Percentiles rank a stretch among this genome's conserved stretches.
Evolutionary conservation across 31 red algal species (phyloP).

Genomic region (Porphyra umbilicalis): DNA sequence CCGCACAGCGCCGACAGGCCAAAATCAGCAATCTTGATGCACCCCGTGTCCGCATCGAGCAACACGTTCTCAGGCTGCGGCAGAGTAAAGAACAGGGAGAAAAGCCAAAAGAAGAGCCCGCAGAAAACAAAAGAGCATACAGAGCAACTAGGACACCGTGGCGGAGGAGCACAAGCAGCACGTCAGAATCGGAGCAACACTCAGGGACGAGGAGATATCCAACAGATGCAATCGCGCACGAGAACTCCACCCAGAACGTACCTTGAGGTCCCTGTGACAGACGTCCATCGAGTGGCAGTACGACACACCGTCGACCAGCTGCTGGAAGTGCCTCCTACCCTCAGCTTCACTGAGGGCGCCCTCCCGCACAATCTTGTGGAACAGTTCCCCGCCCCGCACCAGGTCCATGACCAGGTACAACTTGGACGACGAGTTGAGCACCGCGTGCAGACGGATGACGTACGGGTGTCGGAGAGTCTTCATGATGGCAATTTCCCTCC

Average conservation of each 20-base stretch:
- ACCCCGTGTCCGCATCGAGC: constrained; percentile 41
- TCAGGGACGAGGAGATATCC: too few relatives aligned
- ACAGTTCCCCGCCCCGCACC: constrained; percentile 82
- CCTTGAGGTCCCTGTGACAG: constrained; percentile 72
- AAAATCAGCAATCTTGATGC: constrained; percentile 93
- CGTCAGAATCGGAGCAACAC: too few relatives aligned
- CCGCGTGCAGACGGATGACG: constrained; percentile 73
- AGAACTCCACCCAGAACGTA: too few relatives aligned
- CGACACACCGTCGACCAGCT: constrained; percentile 79
- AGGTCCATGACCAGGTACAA: constrained; percentile 95
- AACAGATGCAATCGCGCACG: too few relatives aligned
- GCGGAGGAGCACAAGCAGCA: background rate
- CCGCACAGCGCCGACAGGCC: constrained; percentile 74
- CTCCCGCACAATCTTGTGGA: constrained; percentile 45
- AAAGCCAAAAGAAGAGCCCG: background rate
- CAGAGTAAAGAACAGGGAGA: background rate
- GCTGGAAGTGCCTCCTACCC: constrained; percentile 79
- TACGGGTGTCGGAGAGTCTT: constrained; percentile 59
- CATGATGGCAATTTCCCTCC: constrained; percentile 92
- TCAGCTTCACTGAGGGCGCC: constrained; percentile 41
- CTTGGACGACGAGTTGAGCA: constrained; percentile 57
- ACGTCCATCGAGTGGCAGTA: constrained; percentile 75
- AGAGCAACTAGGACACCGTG: background rate
- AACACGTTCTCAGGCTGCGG: constrained; percentile 50
- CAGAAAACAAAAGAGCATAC: background rate